Evolutionary conservation across 2,329 filamentous ascomycete genomes (phyloP).

Genomic region (Aquanectria penicillioides): DNA sequence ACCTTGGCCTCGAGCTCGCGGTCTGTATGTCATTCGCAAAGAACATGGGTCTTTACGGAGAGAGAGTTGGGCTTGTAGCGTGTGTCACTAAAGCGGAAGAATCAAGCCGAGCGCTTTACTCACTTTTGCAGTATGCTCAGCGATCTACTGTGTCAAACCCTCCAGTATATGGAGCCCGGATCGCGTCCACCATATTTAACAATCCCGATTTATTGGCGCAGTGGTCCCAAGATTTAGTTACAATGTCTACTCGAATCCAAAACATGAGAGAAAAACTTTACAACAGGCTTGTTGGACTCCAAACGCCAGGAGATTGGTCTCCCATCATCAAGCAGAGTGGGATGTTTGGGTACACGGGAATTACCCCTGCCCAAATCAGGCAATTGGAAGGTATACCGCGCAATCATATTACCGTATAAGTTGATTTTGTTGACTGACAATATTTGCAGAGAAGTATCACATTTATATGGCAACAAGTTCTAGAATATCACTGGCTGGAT

Average conservation of each 20-base stretch:
- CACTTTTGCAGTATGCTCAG: constrained; percentile 42
- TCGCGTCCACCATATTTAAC: constrained; percentile 47
- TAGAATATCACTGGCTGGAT: constrained; percentile 52
- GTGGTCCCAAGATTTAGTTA: constrained; percentile 49
- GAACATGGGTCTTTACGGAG: constrained; percentile 51
- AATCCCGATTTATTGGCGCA: constrained; percentile 40
- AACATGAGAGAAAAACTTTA: constrained; percentile 48
- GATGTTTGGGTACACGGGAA: constrained; percentile 58
- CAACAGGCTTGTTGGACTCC: constrained; percentile 42
- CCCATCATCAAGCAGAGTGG: constrained; percentile 50
- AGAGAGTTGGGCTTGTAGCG: constrained; percentile 46
- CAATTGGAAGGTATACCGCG: too few species aligned
- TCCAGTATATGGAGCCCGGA: constrained; percentile 47
- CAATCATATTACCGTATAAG: too few species aligned
- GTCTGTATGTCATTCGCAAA: constrained; percentile 49
- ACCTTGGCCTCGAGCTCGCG: constrained; percentile 27
- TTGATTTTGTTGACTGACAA: too few species aligned
- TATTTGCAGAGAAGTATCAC: constrained; percentile 44
- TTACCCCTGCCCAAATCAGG: constrained; percentile 60
- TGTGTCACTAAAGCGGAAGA: background rate
- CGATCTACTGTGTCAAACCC: constrained; percentile 49
- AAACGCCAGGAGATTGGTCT: constrained; percentile 50
- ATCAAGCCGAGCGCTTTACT: background rate
- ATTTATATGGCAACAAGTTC: constrained; percentile 53
- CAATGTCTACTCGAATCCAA: constrained; percentile 49